Base-by-base conservation (phyloP, 2,329 filamentous ascomycete species). In the Colletotrichum endophyticum region DNA sequence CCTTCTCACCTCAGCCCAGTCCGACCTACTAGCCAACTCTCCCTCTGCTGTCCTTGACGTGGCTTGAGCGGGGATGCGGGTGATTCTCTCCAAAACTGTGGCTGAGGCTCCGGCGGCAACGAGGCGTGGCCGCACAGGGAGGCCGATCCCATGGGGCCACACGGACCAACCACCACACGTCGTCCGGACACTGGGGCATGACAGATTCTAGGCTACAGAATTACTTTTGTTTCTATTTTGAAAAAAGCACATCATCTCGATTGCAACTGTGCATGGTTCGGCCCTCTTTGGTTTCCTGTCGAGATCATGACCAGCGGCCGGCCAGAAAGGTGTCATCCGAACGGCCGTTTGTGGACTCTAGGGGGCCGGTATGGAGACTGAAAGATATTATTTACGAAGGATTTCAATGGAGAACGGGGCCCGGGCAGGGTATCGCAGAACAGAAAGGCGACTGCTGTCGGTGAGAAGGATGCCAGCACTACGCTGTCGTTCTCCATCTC, bases 131-230 rank as follows among this genome's bases (percentile, higher is more conserved):
- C 64, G 44, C 64, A 32, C 73, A 76, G 73, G 73, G 73, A 76
- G 70, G 70, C 44, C 22, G 70, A 73, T 76, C 70, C 70, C 66
- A 69, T 62, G 36, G 70, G 44, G 39, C 63, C 44, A 32, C 44
- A 57, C 70, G 44, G 64, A 69, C 73, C 73, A 76, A 73, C 70
- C 70, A 67, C 56, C 39, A 44, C 32, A 67, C 39, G 16, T 57
- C 62, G 62, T 76, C 70, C 63, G 32, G 63, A 66, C 63, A 44
- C 59, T 75, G 61, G 69, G 59, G 39, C 63, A 63, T 73, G 63
- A 59, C 73, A 59, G 56, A 73, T 76, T 73, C 62, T 69, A 76
- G 73, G 73, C 70, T 69, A 22, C 73, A 63, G 64, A 69, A 76
- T 76, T 73, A 32, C 27, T 27, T 44, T n/a, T 34, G 39, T 64